Evolutionary conservation across 2,329 filamentous ascomycete species (phyloP), one percentile per base, ranked within the genome.

Genomic region (Sporothrix pseudoabietina): DNA sequence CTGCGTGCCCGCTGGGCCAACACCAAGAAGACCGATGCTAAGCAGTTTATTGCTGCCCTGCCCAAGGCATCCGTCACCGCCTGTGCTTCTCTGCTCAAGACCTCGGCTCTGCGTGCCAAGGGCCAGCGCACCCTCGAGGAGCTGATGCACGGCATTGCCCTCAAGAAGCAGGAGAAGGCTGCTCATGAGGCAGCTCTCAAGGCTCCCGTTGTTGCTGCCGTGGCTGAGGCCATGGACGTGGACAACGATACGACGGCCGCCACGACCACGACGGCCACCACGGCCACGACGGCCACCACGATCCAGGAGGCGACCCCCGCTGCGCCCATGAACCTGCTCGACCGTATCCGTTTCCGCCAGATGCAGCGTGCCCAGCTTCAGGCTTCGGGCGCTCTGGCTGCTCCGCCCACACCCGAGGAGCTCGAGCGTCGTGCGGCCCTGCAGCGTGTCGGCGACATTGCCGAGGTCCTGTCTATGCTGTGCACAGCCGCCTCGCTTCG

Each of bases 261-360:
- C 32, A 22, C 57, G 41, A 47, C 35, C 1, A 26, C 16, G 16
- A 7, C 44, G 3, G 26, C 26, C 26, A 35, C 26, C 19, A 5
- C 55, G 1, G 4, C 35, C 1, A 26, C 16, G 16, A 7, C 44
- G 3, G 26, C 26, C 26, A 35, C 26, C 19, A 5, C 55, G 1
- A 0, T 30, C 1, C 8, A 61, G 4, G 71, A 55, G 22, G 32
- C 71, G 3, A 8, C 30, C n/a, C 57, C 65, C 5, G 54, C 49
- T 1, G 6, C 66, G 0, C 71, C 90, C 82, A 89, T 91, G 83
- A 89, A 88, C 71, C 87, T 97, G 32, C 85, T 96, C 73, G 92
- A 94, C 80, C 90, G 92, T 68, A 88, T 97, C 76, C 90, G 91
- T 75, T 85, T 87, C 72, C 95, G 95, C 83, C 88, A 92, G 77